phyloP scores from a whole-genome alignment of 1,139 yeast species.

The Debaryomycetaceae sp. region DNA sequence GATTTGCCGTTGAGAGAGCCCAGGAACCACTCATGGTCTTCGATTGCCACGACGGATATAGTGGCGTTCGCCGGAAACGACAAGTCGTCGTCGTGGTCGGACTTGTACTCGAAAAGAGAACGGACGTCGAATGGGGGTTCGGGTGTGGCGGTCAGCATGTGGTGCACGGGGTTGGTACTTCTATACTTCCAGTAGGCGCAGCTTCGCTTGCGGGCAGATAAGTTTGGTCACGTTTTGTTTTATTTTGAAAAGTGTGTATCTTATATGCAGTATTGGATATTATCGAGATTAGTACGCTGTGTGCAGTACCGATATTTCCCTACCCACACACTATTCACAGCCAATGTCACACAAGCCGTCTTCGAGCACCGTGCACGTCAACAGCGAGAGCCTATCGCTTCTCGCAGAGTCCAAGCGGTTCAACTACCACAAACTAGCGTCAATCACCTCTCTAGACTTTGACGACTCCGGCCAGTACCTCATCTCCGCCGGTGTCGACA shows the following conservation, averaged over 20 bases:
- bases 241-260: no score
- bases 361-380: constrained; percentile 22
- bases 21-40: constrained; percentile 85
- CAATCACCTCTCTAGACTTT: constrained; percentile 73
- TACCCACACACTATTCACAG: no score
- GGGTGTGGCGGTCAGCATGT: constrained; percentile 6
- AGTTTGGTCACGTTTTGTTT: no score
- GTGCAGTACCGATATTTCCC: no score
- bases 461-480: constrained; percentile 79
- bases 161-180: no score
- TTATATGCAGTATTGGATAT: no score
- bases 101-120: constrained; percentile 61
- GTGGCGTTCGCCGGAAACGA: constrained; percentile 55
- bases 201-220: no score
- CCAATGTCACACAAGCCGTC: no score
- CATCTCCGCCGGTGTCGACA: constrained; percentile 72
- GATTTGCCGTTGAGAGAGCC: constrained; percentile 50
- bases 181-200: background rate
- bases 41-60: constrained; percentile 64
- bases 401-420: constrained; percentile 52
- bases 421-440: constrained; percentile 42
- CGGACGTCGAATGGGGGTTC: constrained; percentile 54
- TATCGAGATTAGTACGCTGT: no score
- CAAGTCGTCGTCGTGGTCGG: constrained; percentile 81
- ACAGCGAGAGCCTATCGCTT: constrained; percentile 31